Conservation (phyloP, 2,329 filamentous ascomycete genomes). For the Hymenoscyphus infarciens region DNA sequence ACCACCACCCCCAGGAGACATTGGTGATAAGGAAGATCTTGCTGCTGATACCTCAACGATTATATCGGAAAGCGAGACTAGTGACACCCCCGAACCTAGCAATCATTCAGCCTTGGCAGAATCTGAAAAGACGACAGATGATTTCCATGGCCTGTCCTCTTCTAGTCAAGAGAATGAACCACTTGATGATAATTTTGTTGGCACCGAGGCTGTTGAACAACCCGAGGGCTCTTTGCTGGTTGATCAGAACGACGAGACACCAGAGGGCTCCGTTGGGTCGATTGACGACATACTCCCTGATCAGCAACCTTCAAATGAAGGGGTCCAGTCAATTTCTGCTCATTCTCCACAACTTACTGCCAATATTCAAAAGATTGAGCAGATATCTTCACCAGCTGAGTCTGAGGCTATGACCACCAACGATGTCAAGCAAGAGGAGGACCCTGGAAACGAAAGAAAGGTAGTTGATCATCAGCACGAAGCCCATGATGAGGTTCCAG, state of each 20-base stretch:
- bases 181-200: neutral
- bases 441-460: neutral
- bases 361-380: neutral
- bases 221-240: neutral
- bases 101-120: neutral
- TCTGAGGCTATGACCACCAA: neutral
- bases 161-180: neutral
- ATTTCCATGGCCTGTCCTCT: neutral
- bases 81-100: neutral
- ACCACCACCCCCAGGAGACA: neutral
- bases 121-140: neutral
- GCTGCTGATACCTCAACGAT: neutral
- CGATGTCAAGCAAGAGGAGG: neutral
- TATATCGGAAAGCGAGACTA: neutral
- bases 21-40: neutral
- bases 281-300: neutral
- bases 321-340: neutral
- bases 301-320: neutral
- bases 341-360: neutral
- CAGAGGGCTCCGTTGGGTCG: neutral
- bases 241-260: neutral
- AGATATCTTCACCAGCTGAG: neutral
- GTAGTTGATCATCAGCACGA: neutral
- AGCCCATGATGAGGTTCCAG: neutral
- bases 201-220: neutral